Percentiles rank a stretch among this genome's conserved stretches.
Conservation (phyloP, 495 filamentous ascomycete species). For the Hamigera avellanea region DNA sequence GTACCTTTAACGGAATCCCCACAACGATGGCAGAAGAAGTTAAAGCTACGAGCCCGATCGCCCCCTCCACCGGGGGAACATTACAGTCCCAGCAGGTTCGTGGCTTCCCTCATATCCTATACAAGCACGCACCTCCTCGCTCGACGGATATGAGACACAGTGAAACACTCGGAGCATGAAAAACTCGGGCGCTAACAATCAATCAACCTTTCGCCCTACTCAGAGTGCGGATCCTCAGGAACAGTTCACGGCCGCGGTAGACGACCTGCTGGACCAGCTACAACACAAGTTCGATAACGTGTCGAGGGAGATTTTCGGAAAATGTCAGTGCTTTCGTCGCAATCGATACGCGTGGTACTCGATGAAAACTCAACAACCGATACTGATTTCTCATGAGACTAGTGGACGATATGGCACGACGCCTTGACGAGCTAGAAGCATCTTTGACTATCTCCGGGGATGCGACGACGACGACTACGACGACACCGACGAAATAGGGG, state of each 20-base stretch:
- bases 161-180: too few relatives aligned
- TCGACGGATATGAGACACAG: too few relatives aligned
- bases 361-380: neutral
- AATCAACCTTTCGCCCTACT: too few relatives aligned
- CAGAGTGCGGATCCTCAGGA: slow-evolving; percentile 40
- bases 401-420: slow-evolving; percentile 95
- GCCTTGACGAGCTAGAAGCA: slow-evolving; percentile 78
- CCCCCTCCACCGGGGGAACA: neutral
- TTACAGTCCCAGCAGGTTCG: slow-evolving; percentile 1
- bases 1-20: too few relatives aligned
- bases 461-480: slow-evolving; percentile 5
- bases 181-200: too few relatives aligned
- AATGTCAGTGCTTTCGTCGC: slow-evolving; percentile 50
- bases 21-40: slow-evolving; percentile 13
- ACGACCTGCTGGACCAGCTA: slow-evolving; percentile 74
- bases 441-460: slow-evolving; percentile 25
- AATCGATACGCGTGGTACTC: neutral
- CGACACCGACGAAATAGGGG: slow-evolving; percentile 12
- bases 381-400: too few relatives aligned
- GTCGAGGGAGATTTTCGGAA: slow-evolving; percentile 74
- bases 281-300: slow-evolving; percentile 74
- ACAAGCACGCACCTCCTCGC: too few relatives aligned
- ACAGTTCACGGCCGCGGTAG: slow-evolving; percentile 60
- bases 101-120: neutral
- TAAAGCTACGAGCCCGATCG: neutral